A percentile compares a stretch with the other conserved stretches of the same genome.
These are phyloP conservation scores for Macrocybe gigantea DNA, from an alignment of 768 basidiomycete species.

Conservation along the genomic window DNA sequence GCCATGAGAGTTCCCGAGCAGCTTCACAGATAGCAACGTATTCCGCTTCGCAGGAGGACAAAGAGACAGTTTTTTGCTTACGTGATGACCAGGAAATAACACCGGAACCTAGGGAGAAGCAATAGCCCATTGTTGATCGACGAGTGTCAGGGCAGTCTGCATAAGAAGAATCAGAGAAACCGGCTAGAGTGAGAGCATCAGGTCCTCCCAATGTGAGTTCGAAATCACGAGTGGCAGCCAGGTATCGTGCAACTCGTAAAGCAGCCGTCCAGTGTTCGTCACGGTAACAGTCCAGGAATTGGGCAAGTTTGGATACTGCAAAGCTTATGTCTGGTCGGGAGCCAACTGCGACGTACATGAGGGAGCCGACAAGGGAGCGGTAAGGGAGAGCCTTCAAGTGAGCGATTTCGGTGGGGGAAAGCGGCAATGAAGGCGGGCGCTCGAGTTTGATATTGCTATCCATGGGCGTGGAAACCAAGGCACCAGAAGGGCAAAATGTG, in stretches of 20 bases:
- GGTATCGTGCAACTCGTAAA: conserved; percentile 2
- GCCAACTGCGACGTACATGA: conserved; percentile 16
- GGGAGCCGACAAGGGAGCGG: conserved; percentile 12
- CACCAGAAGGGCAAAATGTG: conserved; percentile 3
- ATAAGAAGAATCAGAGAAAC: not conserved
- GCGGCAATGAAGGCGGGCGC: no score
- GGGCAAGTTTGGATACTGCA: not conserved
- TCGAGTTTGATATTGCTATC: not conserved
- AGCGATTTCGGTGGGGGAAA: no score
- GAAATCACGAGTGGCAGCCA: not conserved
- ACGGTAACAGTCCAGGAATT: not conserved
- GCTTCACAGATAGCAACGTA: conserved; percentile 27
- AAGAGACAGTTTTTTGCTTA: conserved; percentile 23
- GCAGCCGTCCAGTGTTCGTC: conserved; percentile 3
- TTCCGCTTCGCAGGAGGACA: conserved; percentile 28
- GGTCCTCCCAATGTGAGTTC: not conserved
- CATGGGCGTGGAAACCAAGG: conserved; percentile 3
- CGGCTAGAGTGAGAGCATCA: not conserved
- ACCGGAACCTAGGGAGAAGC: conserved; percentile 18
- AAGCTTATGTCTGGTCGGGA: conserved; percentile 18
- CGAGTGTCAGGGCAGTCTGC: conserved; percentile 3
- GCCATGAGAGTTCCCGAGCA: conserved; percentile 17
- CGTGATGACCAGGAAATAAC: conserved; percentile 24
- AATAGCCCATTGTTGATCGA: conserved; percentile 21
- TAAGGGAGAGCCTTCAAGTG: no score